phyloP scores from a whole-genome alignment of 495 filamentous ascomycete species.

The Polyplosphaeria fusca region DNA sequence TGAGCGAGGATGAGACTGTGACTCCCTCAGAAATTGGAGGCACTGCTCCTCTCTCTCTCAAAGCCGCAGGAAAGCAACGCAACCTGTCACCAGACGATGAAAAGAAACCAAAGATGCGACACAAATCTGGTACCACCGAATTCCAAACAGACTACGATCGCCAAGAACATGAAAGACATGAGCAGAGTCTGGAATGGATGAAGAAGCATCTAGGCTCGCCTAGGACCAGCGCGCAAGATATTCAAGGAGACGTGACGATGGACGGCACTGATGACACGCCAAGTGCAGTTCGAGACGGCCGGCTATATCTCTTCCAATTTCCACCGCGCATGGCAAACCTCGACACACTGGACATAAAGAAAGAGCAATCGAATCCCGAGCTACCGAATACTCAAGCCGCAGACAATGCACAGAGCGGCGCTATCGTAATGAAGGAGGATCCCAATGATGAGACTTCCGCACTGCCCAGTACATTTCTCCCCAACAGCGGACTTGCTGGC shows the following conservation, averaged over 20 bases:
- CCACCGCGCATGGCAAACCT: constrained; percentile 59
- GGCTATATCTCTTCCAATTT: constrained; percentile 63
- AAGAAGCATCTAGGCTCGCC: constrained; percentile 25
- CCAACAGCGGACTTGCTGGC: constrained; percentile 49
- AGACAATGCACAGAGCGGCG: background rate
- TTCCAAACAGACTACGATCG: constrained; percentile 32
- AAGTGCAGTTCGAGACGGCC: constrained; percentile 41
- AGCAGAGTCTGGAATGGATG: constrained; percentile 34
- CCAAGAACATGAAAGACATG: constrained; percentile 46
- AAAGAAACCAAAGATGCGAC: constrained; percentile 33
- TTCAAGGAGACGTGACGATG: constrained; percentile 39
- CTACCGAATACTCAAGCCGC: background rate
- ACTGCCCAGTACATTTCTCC: background rate
- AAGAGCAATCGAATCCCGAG: too few species aligned
- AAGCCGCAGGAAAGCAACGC: constrained; percentile 5
- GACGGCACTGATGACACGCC: constrained; percentile 32
- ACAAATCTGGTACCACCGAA: constrained; percentile 12
- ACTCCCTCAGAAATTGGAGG: constrained; percentile 1
- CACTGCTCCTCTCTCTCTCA: background rate
- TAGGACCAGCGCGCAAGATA: constrained; percentile 39
- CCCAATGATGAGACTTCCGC: background rate
- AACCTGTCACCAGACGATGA: constrained; percentile 32
- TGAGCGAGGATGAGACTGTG: constrained; percentile 29
- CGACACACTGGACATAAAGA: constrained; percentile 38
- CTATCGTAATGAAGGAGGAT: background rate